Evolutionary conservation across 257 asterid species (phyloP), one percentile per base, ranked within the genome.

Genomic region (Scutellaria barbata): DNA sequence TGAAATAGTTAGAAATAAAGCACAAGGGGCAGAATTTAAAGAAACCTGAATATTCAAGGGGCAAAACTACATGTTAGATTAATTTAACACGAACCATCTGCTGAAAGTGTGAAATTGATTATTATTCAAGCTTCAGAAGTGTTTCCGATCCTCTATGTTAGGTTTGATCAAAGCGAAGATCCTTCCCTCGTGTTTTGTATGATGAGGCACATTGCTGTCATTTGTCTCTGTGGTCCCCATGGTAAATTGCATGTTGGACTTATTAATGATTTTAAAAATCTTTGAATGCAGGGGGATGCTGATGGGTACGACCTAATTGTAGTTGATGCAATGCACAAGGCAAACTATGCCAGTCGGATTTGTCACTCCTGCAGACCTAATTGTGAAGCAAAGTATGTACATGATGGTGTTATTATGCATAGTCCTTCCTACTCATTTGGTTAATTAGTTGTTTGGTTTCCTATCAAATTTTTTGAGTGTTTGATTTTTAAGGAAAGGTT

Each of bases 251-350:
- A 48, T 75, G 13, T 56, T 42, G 9, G 14, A 20, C 72, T 80
- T 47, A 77, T 74, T 57, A 20, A 68, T 80, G 47, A 79, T 74
- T 57, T 50, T 42, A n/a, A 57, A 56, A 57, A 56, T 73, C 56
- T 74, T 54, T 63, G 22, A 40, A 56, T 83, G 76, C 90, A 95
- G 99, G 99, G 99, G 77, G 99, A 95, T 86, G 98, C 97, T 71
- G 99, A 92, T 85, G 99, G 99, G 53, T 95, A 92, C 82, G 99
- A 95, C 82, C 81, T 95, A 68, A 89, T 95, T 66, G 99, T 95
- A 66, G 96, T 95, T 72, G 99, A 95, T 83, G 99, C 99, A 77
- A 95, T 95, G 99, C 99, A 95, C 90, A 95, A 95, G 82, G 98
- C 99, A 33, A 95, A 95, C 80, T 95, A 92, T 75, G 99, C 99